These are phyloP conservation scores for Globisporangium radiosum DNA, from an alignment of 352 stramenopile species.

Conservation along the genomic window DNA sequence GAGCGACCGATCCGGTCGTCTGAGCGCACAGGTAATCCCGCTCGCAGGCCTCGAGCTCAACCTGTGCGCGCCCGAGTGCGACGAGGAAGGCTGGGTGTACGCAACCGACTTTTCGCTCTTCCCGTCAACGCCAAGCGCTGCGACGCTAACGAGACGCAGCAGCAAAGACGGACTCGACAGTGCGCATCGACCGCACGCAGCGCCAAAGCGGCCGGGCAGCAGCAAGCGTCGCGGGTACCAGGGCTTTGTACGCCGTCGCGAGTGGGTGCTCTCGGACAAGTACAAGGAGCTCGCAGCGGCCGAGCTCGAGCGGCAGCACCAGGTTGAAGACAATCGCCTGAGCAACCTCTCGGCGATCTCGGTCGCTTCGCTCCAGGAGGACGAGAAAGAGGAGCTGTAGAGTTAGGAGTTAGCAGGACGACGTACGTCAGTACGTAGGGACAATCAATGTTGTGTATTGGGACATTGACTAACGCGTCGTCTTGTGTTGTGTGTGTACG, in stretches of 20 bases:
- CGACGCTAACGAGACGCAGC: conserved; percentile 11
- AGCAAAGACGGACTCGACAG: conserved; percentile 16
- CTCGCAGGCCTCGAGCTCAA: conserved; percentile 63
- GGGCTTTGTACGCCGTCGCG: conserved; percentile 61
- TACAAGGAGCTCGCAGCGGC: conserved; percentile 30
- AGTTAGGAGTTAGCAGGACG: not conserved
- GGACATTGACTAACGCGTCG: not conserved
- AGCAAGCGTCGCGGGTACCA: conserved; percentile 48
- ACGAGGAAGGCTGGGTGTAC: conserved; percentile 82
- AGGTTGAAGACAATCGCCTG: conserved; percentile 15
- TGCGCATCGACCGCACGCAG: conserved; percentile 4
- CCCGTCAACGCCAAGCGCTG: conserved; percentile 28
- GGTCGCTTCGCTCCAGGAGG: conserved; percentile 31
- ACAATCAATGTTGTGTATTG: conserved; percentile 2
- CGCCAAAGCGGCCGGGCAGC: conserved; percentile 25
- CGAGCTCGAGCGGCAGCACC: conserved; percentile 16
- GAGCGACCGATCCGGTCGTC: conserved; percentile 76
- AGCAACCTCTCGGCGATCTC: conserved; percentile 32
- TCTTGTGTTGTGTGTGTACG: too few species aligned
- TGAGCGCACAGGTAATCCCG: conserved; percentile 65
- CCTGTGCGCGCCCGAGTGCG: conserved; percentile 43
- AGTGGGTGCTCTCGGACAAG: conserved; percentile 63
- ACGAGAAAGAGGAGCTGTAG: conserved; percentile 19
- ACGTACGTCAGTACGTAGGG: not conserved
- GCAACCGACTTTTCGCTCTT: conserved; percentile 83